Evolutionary conservation across 305 asterid species (phyloP).

Genomic region (Fraxinus albicans): DNA sequence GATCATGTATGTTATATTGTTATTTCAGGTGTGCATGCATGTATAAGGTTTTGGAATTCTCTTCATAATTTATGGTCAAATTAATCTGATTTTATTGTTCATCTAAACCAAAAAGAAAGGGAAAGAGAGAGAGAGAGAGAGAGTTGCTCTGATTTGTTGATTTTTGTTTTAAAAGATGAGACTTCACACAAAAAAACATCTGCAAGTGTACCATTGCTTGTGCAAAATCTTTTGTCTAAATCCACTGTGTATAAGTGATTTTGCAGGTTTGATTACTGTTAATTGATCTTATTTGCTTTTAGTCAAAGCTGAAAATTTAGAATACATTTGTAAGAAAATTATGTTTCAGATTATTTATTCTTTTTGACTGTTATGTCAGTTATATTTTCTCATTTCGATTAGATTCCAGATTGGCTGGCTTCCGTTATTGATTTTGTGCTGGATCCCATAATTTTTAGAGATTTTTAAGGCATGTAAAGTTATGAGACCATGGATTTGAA

Average conservation of each 20-base stretch:
- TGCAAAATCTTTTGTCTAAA: neutral
- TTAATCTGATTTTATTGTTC: neutral
- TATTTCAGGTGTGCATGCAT: slow-evolving; percentile 15
- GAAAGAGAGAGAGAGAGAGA: too few species aligned
- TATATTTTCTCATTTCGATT: neutral
- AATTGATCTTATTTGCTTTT: neutral
- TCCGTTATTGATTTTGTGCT: slow-evolving; percentile 7
- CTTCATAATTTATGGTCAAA: slow-evolving; percentile 5
- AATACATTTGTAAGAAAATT: neutral
- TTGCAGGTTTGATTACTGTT: neutral
- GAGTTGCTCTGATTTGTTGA: neutral
- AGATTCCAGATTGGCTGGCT: slow-evolving; percentile 4
- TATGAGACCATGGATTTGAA: neutral
- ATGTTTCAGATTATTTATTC: neutral
- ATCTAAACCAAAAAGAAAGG: neutral
- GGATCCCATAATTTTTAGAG: neutral
- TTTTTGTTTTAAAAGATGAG: neutral
- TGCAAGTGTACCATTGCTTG: neutral
- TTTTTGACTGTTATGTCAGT: neutral
- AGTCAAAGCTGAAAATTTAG: neutral
- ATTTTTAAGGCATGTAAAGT: slow-evolving; percentile 7
- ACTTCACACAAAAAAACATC: neutral
- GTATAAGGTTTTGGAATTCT: slow-evolving; percentile 1
- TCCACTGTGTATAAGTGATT: neutral
- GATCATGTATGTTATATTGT: neutral